A percentile compares a stretch with the other conserved stretches of the same genome.
Conservation (phyloP, 768 basidiomycete genomes). For the Macrocybe gigantea region DNA sequence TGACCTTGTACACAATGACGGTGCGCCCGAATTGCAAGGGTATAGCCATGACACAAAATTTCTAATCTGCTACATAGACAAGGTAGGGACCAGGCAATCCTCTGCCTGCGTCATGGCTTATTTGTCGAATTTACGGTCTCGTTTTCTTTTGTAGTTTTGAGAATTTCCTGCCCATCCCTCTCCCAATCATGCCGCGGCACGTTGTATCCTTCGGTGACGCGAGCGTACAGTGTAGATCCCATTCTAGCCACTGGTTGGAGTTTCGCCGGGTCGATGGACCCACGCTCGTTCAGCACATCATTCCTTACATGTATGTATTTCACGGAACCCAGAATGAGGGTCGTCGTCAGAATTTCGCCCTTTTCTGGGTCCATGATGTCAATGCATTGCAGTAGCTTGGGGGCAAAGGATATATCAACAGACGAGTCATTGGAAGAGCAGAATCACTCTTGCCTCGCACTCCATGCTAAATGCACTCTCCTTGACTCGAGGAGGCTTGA, state of each 20-base stretch:
- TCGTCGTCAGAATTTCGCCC: slow-evolving; percentile 25
- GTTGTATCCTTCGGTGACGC: slow-evolving; percentile 14
- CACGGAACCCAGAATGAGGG: slow-evolving; percentile 45
- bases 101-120: no score
- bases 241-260: slow-evolving; percentile 45
- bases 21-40: no score
- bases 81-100: no score
- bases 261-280: slow-evolving; percentile 41
- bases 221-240: slow-evolving; percentile 45
- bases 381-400: slow-evolving; percentile 35
- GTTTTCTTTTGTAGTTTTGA: no score
- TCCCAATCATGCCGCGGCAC: no score
- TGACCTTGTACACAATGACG: no score
- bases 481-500: slow-evolving; percentile 49
- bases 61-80: no score
- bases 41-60: no score
- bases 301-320: slow-evolving; percentile 55
- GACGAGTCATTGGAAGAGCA: not conserved
- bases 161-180: no score
- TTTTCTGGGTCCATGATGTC: slow-evolving; percentile 35
- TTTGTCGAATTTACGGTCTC: no score
- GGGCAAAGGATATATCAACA: slow-evolving; percentile 17
- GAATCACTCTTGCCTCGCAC: slow-evolving; percentile 36
- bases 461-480: slow-evolving; percentile 64
- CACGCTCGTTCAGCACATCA: slow-evolving; percentile 38